Conservation (phyloP, 2,329 filamentous ascomycete genomes). For the Epichloe baconii region DNA sequence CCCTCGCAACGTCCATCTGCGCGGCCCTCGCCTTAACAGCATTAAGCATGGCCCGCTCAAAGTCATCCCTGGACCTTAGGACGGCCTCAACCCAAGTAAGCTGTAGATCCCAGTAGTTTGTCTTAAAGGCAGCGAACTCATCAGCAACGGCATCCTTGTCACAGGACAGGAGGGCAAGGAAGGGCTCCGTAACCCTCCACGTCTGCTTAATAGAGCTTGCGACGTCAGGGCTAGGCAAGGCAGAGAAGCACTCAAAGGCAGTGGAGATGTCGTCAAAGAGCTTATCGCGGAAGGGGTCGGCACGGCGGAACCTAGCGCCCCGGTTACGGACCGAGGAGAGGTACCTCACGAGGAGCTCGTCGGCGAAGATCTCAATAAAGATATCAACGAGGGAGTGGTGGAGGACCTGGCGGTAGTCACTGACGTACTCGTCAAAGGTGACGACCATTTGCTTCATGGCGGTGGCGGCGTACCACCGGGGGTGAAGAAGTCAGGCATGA, state of each 20-base stretch:
- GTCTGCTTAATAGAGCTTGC: conserved; percentile 68
- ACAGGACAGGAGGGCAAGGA: conserved; percentile 65
- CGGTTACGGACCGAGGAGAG: conserved; percentile 77
- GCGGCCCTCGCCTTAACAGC: conserved; percentile 80
- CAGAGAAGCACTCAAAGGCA: conserved; percentile 78
- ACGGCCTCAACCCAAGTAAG: conserved; percentile 94
- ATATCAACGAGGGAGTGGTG: conserved; percentile 83
- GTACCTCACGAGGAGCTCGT: conserved; percentile 81
- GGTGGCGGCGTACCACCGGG: conserved; percentile 75
- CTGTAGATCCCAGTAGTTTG: conserved; percentile 82
- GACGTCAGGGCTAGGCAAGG: conserved; percentile 57
- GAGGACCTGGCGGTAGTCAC: conserved; percentile 72
- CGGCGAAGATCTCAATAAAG: conserved; percentile 82
- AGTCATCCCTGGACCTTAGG: conserved; percentile 76
- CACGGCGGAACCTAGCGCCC: conserved; percentile 72
- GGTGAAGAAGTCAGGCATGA: conserved; percentile 85
- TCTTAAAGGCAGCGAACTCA: conserved; percentile 75
- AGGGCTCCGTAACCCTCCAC: conserved; percentile 81
- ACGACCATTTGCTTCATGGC: conserved; percentile 89
- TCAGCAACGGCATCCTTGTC: conserved; percentile 62
- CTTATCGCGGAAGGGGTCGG: conserved; percentile 83
- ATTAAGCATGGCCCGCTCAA: conserved; percentile 81
- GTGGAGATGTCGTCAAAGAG: conserved; percentile 86
- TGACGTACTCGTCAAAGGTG: conserved; percentile 89
- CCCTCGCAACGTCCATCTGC: conserved; percentile 67